Conservation (phyloP, 371 early-diverging fungal genomes). For the Mortierella sp. region DNA sequence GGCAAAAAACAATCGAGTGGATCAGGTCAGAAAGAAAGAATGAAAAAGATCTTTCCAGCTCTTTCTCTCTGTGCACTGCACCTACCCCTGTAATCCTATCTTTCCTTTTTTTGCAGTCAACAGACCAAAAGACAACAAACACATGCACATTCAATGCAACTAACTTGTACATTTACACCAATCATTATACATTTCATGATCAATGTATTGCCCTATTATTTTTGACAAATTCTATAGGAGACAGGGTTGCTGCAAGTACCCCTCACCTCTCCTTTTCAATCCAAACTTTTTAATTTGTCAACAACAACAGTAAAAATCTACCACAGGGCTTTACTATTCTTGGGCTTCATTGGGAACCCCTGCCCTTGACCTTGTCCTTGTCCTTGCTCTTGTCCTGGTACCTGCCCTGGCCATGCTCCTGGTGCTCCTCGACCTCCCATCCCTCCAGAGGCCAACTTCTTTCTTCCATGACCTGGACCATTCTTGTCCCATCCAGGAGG, state of each 20-base stretch:
- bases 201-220: no score
- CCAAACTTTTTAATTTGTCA: no score
- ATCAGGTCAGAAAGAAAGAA: neutral
- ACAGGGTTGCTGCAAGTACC: no score
- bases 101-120: no score
- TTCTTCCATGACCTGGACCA: slow-evolving; percentile 8
- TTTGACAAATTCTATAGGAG: no score
- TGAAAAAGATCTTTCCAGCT: neutral
- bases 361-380: slow-evolving; percentile 14
- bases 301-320: neutral
- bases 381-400: slow-evolving; percentile 20
- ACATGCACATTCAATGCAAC: no score
- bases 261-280: no score
- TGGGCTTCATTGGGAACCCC: slow-evolving; percentile 21
- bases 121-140: no score
- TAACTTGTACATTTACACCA: no score
- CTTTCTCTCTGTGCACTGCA: neutral
- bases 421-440: slow-evolving; percentile 8
- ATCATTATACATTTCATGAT: no score
- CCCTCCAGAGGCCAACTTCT: neutral
- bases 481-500: slow-evolving; percentile 38
- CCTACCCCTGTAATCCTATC: no score
- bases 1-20: neutral
- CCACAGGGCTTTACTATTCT: slow-evolving; percentile 40
- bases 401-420: slow-evolving; percentile 27